A percentile compares a stretch with the other conserved stretches of the same genome.
These are phyloP conservation scores for Aspergillaceae sp. DNA, from an alignment of 2,329 filamentous ascomycete genomes.

Conservation along the genomic window DNA sequence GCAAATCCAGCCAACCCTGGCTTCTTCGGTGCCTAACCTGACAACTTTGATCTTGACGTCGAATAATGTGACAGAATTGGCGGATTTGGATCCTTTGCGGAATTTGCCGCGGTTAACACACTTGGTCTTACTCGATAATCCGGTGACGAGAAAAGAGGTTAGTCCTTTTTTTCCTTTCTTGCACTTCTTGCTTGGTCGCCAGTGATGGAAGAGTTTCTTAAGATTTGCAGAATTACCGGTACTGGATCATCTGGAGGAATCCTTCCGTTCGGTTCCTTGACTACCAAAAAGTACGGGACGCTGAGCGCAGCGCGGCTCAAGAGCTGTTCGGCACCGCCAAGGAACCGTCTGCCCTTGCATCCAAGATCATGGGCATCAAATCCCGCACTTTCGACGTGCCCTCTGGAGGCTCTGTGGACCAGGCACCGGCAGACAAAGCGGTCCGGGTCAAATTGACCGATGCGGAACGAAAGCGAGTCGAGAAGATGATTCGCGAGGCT, in stretches of 20 bases:
- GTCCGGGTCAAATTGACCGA: slow-evolving; percentile 79
- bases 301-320: slow-evolving; percentile 64
- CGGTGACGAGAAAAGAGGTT: slow-evolving; percentile 86
- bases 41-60: slow-evolving; percentile 71
- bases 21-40: slow-evolving; percentile 70
- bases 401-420: slow-evolving; percentile 29
- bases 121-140: slow-evolving; percentile 75
- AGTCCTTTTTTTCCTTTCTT: slow-evolving; percentile 23
- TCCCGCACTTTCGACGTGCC: slow-evolving; percentile 61
- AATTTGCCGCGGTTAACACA: slow-evolving; percentile 65
- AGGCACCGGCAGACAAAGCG: slow-evolving; percentile 47
- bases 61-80: slow-evolving; percentile 75
- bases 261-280: slow-evolving; percentile 83
- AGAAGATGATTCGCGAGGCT: slow-evolving; percentile 80
- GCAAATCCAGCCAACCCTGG: slow-evolving; percentile 67
- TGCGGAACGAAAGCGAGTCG: slow-evolving; percentile 73
- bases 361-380: slow-evolving; percentile 77
- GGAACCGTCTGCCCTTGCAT: slow-evolving; percentile 71
- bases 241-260: slow-evolving; percentile 82
- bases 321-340: slow-evolving; percentile 75
- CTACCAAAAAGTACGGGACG: slow-evolving; percentile 81
- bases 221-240: slow-evolving; percentile 66
- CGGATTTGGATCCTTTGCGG: slow-evolving; percentile 74
- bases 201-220: not conserved
- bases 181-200: too few species aligned